Base-by-base conservation (phyloP, 169 alveolate species). In the Plasmodium gonderi region DNA sequence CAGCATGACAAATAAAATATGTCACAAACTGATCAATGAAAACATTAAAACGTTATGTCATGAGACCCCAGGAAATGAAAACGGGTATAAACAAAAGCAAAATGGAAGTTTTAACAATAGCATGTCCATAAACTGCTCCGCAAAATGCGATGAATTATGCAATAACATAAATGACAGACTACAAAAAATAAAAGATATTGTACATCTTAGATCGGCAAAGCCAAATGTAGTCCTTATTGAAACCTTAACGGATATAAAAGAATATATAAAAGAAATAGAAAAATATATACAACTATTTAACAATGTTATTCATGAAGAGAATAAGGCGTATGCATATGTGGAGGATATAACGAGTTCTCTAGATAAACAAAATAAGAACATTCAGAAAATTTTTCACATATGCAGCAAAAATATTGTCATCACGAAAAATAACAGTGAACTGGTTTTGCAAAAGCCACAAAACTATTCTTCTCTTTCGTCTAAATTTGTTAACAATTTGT, bases 91-190 rank as follows among this genome's bases (percentile, higher is more conserved):
- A 47, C 44, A 54, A 54, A 54, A 42, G 26, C 17, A 40, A 40
- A 54, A 76, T 40, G 89, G 51, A 76, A 38, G 36, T 17, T 76
- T 60, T 87, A 76, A 38, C 65, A 65, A 54, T 42, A 65, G 36
- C 78, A 42, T 75, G 29, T 45, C 51, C 47, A 64, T 75, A n/a
- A 76, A 54, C 68, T 87, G 93, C 68, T 87, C 93, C 45, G 65
- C 93, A 1, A 87, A 76, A 23, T 87, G 93, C 44, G 93, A 87
- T 75, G 93, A 87, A 75, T 75, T 87, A 36, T 87, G 93, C 29
- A 87, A 75, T 78, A 87, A 87, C 36, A 87, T 87, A 87, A 74
- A 87, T 75, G 87, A 76, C 51, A 54, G 93, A 76, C 31, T 87
- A 11, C 93, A 76, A 51, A 87, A 76, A 87, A 87, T 87, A 49